Conservation (phyloP, 1,284 basidiomycete genomes). For the Ceratobasidium sp. region DNA sequence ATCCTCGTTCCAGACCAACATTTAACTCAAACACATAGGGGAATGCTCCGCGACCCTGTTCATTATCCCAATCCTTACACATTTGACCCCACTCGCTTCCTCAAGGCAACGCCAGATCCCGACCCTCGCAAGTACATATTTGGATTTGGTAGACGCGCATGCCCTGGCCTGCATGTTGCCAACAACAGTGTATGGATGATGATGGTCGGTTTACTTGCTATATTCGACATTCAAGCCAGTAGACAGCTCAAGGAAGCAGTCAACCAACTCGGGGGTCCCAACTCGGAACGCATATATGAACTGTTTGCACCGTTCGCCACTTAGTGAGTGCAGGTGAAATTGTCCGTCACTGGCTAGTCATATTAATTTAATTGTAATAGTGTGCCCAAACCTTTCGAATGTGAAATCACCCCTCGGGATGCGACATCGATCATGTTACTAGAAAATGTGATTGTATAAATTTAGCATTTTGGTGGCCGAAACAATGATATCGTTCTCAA, state of each 20-base stretch:
- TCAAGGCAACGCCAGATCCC: slow-evolving; percentile 35
- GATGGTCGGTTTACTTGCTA: not conserved
- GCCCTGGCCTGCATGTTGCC: slow-evolving; percentile 38
- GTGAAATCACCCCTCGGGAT: not conserved
- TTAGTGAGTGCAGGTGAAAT: not conserved
- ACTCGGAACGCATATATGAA: not conserved
- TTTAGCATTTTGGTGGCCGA: no score
- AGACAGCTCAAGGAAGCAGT: not conserved
- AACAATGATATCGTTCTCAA: no score
- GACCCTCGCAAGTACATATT: slow-evolving; percentile 18
- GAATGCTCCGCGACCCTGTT: slow-evolving; percentile 33
- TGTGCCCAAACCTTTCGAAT: slow-evolving; percentile 8
- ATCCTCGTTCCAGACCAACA: not conserved
- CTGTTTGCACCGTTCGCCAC: not conserved
- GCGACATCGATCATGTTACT: not conserved
- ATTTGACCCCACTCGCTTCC: slow-evolving; percentile 39
- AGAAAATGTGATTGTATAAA: not conserved
- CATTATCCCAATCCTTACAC: slow-evolving; percentile 26
- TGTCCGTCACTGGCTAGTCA: not conserved
- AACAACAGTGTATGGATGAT: slow-evolving; percentile 26
- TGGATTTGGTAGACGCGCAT: slow-evolving; percentile 24
- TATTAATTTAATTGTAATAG: not conserved
- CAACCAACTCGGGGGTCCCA: not conserved
- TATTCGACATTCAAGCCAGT: not conserved
- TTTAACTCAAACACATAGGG: not conserved